Percentiles rank a stretch among this genome's conserved stretches.
These are phyloP conservation scores for Aspergillus uvarum DNA, from an alignment of 2,329 filamentous ascomycete genomes.

Conservation along the genomic window DNA sequence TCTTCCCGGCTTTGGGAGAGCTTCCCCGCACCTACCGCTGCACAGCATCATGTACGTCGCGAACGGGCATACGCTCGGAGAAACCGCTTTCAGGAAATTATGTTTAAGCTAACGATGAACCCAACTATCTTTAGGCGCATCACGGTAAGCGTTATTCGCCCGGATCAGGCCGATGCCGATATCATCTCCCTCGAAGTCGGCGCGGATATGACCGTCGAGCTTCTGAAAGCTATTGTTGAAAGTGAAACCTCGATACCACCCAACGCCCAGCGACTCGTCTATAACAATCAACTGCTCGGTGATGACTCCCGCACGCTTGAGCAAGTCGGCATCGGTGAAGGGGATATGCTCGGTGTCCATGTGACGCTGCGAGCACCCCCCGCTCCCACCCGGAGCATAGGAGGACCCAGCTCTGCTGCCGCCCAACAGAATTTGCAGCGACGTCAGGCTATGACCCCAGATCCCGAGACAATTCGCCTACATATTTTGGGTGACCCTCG, in stretches of 20 bases:
- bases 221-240: constrained; percentile 84
- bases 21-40: constrained; percentile 20
- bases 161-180: constrained; percentile 68
- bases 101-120: background rate
- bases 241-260: constrained; percentile 75
- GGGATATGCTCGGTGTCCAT: constrained; percentile 89
- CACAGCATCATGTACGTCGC: constrained; percentile 23
- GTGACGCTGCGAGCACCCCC: constrained; percentile 49
- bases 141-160: constrained; percentile 79
- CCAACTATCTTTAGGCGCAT: constrained; percentile 64
- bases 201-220: constrained; percentile 76
- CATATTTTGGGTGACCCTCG: constrained; percentile 77
- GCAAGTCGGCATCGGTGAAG: constrained; percentile 76
- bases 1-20: constrained; percentile 7
- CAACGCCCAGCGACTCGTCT: constrained; percentile 77
- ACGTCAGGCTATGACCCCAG: constrained; percentile 42
- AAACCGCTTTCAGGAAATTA: background rate
- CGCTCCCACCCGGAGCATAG: constrained; percentile 31
- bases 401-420: constrained; percentile 27
- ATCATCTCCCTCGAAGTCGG: constrained; percentile 80
- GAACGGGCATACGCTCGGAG: background rate
- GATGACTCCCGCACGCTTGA: constrained; percentile 79
- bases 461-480: constrained; percentile 79
- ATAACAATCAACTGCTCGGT: constrained; percentile 78
- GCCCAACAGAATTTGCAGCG: constrained; percentile 32